Evolutionary conservation across 176 grass and related monocot species (phyloP), one percentile per base, ranked within the genome.

Genomic region (Urochloa ruziziensis): DNA sequence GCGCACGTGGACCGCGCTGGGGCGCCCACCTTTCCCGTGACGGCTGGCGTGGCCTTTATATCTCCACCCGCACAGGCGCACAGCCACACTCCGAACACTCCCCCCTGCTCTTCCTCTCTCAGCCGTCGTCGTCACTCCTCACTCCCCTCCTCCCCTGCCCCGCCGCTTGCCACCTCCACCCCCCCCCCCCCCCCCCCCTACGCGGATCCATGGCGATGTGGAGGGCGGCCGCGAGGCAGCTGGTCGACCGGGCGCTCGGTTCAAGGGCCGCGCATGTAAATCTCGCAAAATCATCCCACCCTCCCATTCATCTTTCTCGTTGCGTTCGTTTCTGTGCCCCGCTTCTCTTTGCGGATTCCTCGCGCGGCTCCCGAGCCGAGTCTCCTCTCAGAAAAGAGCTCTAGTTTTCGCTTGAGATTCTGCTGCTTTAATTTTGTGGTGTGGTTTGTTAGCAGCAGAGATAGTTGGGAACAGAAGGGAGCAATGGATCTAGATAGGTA

Each of bases 121-220:
- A n/a, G n/a, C n/a, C n/a, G n/a, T n/a, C n/a, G n/a, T n/a, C n/a
- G n/a, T 81, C 35, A 47, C 24, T 35, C 48, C 18, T 33, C 39
- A 16, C 16, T 75, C 36, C 13, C 21, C 62, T n/a, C 27, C 37
- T 23, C 33, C 34, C 24, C 35, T 17, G 18, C 56, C 29, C 13
- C 39, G 0, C 37, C 47, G 2, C 58, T 14, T 27, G n/a, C n/a
- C n/a, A n/a, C n/a, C n/a, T n/a, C n/a, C n/a, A n/a, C n/a, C n/a
- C n/a, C n/a, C n/a, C n/a, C n/a, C n/a, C n/a, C 70, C 17, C 24
- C 13, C 24, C 70, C 18, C 51, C 3, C 19, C 27, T 47, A 27
- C 15, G 18, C 40, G 66, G 58, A 73, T 67, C 34, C 57, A 90
- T 82, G 83, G 88, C 83, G 88, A 90, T 90, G 88, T 86, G 73